Conservation (phyloP, 2,329 filamentous ascomycete genomes). For the Sarocladiaceae sp. region DNA sequence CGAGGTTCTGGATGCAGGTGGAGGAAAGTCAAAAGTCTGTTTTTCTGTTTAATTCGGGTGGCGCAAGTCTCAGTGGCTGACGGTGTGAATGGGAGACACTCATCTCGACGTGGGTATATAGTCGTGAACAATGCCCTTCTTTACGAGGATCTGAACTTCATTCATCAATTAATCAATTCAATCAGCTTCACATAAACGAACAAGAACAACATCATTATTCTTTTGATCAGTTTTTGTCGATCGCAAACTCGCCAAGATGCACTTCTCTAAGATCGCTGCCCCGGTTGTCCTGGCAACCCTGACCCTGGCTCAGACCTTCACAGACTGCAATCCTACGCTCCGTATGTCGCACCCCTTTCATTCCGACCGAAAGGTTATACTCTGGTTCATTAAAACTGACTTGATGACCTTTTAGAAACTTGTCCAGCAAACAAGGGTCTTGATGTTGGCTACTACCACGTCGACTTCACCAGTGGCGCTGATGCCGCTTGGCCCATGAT, state of each 20-base stretch:
- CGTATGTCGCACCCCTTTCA: background rate
- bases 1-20: background rate
- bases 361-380: background rate
- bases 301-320: background rate
- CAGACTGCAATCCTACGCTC: constrained; percentile 2
- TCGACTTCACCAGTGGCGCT: constrained; percentile 58
- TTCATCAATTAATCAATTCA: background rate
- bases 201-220: no score
- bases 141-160: no score
- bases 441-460: constrained; percentile 45
- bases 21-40: background rate
- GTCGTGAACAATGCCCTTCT: background rate
- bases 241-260: background rate
- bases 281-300: constrained; percentile 4
- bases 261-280: background rate
- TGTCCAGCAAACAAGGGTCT: constrained; percentile 63
- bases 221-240: background rate
- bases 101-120: background rate
- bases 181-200: background rate
- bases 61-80: background rate
- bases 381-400: background rate
- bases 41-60: constrained; percentile 8
- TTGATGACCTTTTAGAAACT: constrained; percentile 16
- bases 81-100: background rate
- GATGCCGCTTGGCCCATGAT: constrained; percentile 36